These are phyloP conservation scores for Fusarium pseudoanthophilum DNA, from an alignment of 2,329 filamentous ascomycete species.

Conservation along the genomic window DNA sequence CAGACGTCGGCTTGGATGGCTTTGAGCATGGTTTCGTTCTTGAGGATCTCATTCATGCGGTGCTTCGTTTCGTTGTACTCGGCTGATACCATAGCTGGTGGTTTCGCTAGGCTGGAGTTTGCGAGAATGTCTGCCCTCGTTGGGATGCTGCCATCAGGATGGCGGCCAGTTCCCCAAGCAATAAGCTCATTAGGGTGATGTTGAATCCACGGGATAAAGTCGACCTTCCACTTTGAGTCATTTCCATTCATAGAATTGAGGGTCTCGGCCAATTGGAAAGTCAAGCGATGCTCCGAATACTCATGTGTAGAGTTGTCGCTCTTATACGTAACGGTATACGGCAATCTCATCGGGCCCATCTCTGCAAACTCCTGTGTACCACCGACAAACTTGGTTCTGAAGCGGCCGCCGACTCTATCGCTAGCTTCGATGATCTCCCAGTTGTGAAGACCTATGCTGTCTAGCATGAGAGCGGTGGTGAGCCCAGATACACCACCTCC, in stretches of 20 bases:
- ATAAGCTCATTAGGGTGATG: constrained; percentile 20
- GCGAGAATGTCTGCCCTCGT: constrained; percentile 1
- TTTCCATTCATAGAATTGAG: constrained; percentile 70
- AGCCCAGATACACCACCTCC: constrained; percentile 74
- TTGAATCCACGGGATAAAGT: constrained; percentile 73
- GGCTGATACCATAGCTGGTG: background rate
- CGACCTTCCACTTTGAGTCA: constrained; percentile 59
- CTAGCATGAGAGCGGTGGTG: constrained; percentile 66
- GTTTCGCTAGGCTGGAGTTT: constrained; percentile 2
- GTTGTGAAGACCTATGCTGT: constrained; percentile 65
- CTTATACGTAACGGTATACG: constrained; percentile 61
- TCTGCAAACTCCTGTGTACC: constrained; percentile 54
- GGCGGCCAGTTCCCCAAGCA: constrained; percentile 2
- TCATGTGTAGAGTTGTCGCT: constrained; percentile 66
- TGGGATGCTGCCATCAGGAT: background rate
- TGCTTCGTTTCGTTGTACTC: constrained; percentile 18
- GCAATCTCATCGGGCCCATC: constrained; percentile 74
- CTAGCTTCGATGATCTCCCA: constrained; percentile 71
- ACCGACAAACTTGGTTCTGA: constrained; percentile 71
- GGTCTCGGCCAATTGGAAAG: constrained; percentile 70
- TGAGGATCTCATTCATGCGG: constrained; percentile 28
- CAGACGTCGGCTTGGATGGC: constrained; percentile 11
- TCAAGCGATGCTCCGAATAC: constrained; percentile 71
- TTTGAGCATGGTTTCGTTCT: constrained; percentile 19
- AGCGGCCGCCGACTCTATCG: constrained; percentile 69